Conservation (phyloP, 768 basidiomycete genomes). For the Psilocybe subaeruginosa region DNA sequence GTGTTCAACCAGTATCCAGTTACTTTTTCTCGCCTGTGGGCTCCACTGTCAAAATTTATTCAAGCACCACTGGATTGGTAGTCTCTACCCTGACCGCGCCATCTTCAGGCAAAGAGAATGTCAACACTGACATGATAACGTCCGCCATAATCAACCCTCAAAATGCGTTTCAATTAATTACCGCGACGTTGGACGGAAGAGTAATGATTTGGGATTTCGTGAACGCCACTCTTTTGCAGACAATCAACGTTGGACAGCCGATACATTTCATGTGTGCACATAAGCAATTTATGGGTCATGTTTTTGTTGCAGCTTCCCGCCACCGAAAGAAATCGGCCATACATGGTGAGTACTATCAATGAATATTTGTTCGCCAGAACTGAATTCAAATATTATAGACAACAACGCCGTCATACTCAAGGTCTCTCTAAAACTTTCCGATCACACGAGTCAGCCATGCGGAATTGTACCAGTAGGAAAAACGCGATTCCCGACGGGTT, state of each 20-base stretch:
- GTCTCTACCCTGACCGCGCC: slow-evolving; percentile 80
- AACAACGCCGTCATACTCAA: slow-evolving; percentile 63
- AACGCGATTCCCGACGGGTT: slow-evolving; percentile 60
- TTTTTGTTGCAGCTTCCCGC: slow-evolving; percentile 72
- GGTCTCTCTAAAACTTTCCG: slow-evolving; percentile 57
- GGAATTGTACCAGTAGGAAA: slow-evolving; percentile 67
- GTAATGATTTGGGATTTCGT: slow-evolving; percentile 94
- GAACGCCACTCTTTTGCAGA: slow-evolving; percentile 78
- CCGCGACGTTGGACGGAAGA: slow-evolving; percentile 81
- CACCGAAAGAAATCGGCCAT: slow-evolving; percentile 44
- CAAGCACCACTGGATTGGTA: slow-evolving; percentile 74
- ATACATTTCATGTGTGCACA: slow-evolving; percentile 77
- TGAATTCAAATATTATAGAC: slow-evolving; percentile 33
- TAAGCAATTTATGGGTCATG: slow-evolving; percentile 62
- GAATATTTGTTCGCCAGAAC: neutral
- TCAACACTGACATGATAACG: slow-evolving; percentile 61
- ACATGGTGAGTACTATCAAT: slow-evolving; percentile 28
- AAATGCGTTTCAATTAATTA: slow-evolving; percentile 89
- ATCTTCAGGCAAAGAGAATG: slow-evolving; percentile 35
- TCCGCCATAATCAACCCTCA: slow-evolving; percentile 78
- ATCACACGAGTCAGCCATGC: slow-evolving; percentile 48
- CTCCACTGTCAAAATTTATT: slow-evolving; percentile 83
- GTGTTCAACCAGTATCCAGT: slow-evolving; percentile 38
- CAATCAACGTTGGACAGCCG: slow-evolving; percentile 69
- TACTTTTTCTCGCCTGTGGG: slow-evolving; percentile 90